phyloP scores from a whole-genome alignment of 768 basidiomycete genomes.

The Boletales sp. region DNA sequence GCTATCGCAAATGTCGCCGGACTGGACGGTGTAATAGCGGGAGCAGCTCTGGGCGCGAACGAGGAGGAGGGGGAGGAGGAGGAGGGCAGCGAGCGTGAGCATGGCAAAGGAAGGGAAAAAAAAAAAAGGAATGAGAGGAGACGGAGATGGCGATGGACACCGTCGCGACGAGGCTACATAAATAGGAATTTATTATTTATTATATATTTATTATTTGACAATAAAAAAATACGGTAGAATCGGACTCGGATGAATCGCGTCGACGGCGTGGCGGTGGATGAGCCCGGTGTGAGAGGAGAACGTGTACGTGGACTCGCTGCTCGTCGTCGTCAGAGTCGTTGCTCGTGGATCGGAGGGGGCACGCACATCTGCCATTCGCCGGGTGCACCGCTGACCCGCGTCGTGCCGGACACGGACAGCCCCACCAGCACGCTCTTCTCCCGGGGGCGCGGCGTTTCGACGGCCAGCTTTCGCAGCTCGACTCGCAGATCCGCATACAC shows the following conservation, averaged over 20 bases:
- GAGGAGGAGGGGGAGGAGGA: constrained; percentile 43
- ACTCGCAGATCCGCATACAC: constrained; percentile 66
- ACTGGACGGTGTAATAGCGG: constrained; percentile 56
- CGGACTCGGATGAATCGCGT: constrained; percentile 78
- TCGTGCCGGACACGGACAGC: constrained; percentile 52
- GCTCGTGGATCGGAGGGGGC: too few relatives aligned
- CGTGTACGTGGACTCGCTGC: constrained; percentile 66
- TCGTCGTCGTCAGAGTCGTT: too few relatives aligned
- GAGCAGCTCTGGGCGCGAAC: constrained; percentile 40
- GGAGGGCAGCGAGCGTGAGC: constrained; percentile 32
- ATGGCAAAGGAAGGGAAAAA: constrained; percentile 25
- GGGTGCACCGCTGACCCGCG: constrained; percentile 57
- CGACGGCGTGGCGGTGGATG: constrained; percentile 60
- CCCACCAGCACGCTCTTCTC: constrained; percentile 57
- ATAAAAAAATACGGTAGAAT: too few relatives aligned
- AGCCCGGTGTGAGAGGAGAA: constrained; percentile 68
- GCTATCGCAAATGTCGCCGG: constrained; percentile 65
- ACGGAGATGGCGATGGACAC: constrained; percentile 7
- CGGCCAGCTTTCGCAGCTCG: constrained; percentile 46
- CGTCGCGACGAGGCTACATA: too few relatives aligned
- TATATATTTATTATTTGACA: too few relatives aligned
- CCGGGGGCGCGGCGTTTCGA: constrained; percentile 32
- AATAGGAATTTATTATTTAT: background rate
- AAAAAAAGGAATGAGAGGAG: too few relatives aligned
- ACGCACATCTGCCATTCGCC: constrained; percentile 76